These are phyloP conservation scores for Coccinonectria pachysandricola DNA, from an alignment of 2,329 filamentous ascomycete species.

Conservation along the genomic window DNA sequence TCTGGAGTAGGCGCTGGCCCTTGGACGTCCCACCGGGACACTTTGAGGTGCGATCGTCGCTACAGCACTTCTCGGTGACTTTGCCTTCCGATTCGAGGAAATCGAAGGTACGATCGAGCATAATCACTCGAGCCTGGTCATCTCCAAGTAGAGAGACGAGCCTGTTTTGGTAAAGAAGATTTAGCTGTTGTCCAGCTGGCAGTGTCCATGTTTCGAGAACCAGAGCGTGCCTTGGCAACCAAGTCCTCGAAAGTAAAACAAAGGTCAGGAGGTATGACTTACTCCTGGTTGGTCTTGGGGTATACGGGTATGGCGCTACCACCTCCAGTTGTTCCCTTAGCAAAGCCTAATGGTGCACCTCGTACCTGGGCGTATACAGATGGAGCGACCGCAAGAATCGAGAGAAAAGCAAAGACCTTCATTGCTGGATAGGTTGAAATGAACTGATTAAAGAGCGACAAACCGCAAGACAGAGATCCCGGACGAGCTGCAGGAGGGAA, in stretches of 20 bases:
- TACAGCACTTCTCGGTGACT: constrained; percentile 41
- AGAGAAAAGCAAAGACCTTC: no score
- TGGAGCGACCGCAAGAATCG: background rate
- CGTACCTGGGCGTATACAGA: constrained; percentile 14
- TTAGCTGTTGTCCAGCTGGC: no score
- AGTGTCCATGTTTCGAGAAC: no score
- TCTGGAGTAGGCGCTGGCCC: constrained; percentile 8
- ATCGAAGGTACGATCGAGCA: constrained; percentile 45
- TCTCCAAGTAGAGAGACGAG: constrained; percentile 41
- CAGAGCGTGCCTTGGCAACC: no score
- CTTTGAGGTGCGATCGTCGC: constrained; percentile 32
- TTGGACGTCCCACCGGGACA: constrained; percentile 7
- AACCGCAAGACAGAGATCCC: no score
- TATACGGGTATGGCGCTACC: constrained; percentile 42
- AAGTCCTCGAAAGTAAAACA: no score
- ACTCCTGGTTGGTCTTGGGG: constrained; percentile 41
- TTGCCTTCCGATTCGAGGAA: constrained; percentile 45
- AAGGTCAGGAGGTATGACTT: constrained; percentile 23
- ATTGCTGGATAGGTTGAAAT: no score
- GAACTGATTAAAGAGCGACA: no score
- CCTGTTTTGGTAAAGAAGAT: background rate
- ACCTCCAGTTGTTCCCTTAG: constrained; percentile 48
- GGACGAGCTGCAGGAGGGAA: no score
- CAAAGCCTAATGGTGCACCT: constrained; percentile 30
- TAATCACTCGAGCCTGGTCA: constrained; percentile 41